phyloP scores from a whole-genome alignment of 2,329 filamentous ascomycete species.

The Phialocephala sp. region DNA sequence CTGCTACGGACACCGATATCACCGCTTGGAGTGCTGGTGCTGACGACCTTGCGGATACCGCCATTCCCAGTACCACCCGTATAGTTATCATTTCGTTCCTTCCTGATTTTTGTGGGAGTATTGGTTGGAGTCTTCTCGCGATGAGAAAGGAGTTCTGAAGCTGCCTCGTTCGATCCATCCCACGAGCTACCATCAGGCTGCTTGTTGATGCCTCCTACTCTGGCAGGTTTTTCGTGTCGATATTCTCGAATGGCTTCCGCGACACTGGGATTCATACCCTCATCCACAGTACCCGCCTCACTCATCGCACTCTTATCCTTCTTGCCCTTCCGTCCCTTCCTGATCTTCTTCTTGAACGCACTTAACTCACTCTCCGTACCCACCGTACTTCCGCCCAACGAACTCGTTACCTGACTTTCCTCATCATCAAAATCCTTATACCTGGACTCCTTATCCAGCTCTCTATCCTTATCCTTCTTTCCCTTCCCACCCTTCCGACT shows the following conservation, averaged over 20 bases:
- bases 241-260: slow-evolving; percentile 79
- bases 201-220: slow-evolving; percentile 88
- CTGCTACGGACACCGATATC: not conserved
- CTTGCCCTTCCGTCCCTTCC: slow-evolving; percentile 38
- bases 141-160: slow-evolving; percentile 64
- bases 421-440: slow-evolving; percentile 44
- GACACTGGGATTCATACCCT: slow-evolving; percentile 59
- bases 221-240: slow-evolving; percentile 82
- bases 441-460: slow-evolving; percentile 19
- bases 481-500: slow-evolving; percentile 41
- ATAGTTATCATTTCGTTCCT: slow-evolving; percentile 36
- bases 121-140: slow-evolving; percentile 61
- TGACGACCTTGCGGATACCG: slow-evolving; percentile 42
- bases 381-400: slow-evolving; percentile 22
- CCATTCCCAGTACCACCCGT: slow-evolving; percentile 26
- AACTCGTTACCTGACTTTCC: slow-evolving; percentile 26
- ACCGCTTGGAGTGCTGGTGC: slow-evolving; percentile 17
- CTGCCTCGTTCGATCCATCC: slow-evolving; percentile 69
- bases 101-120: slow-evolving; percentile 50
- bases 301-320: slow-evolving; percentile 31
- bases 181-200: slow-evolving; percentile 79
- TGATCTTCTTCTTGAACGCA: slow-evolving; percentile 43
- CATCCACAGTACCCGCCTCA: slow-evolving; percentile 38
- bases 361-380: slow-evolving; percentile 35
- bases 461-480: slow-evolving; percentile 36